Evolutionary conservation across 108 stramenopile genomes (phyloP), one percentile per base, ranked within the genome.

Genomic region (Cyclotella cryptica): DNA sequence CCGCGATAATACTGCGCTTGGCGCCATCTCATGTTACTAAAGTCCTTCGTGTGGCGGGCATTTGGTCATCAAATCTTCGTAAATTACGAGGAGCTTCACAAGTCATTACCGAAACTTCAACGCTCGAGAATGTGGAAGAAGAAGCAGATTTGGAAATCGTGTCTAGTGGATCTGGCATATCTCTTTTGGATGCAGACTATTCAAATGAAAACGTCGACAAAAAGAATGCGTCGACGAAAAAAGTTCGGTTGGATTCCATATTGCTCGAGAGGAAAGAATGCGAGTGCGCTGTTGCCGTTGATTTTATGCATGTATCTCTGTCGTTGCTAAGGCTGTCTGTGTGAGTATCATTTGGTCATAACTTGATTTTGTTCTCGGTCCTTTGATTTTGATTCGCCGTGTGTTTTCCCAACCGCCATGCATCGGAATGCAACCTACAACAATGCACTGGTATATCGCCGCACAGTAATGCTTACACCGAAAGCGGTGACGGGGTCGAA

Each of bases 401-500:
- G 39, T 63, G 30, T 49, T 17, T n/a, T n/a, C 19, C 24, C 24
- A 1, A 55, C 22, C 12, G 24, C 24, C 47, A 49, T 17, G 3
- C 18, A 3, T 55, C 24, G 55, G 35, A 35, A 35, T 35, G 35
- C 35, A 35, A 62, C 39, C 13, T 40, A 15, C 17, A 40, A 15
- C 10, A 13, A 13, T 28, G 22, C 57, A 28, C 22, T 21, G 19
- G 57, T 4, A 26, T 21, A 58, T n/a, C n/a, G 47, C 47, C 47
- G 15, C 6, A 3, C 30, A 63, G 65, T 17, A 72, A 84, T 40
- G 53, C 90, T 24, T 71, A 82, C 21, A 71, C 81, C 46, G 81
- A 77, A 61, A 66, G 80, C 21, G 88, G 80, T 3, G 87, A 90
- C 24, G 81, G 87, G n/a, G 15, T 93, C 27, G 92, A 96, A 62